These are phyloP conservation scores for Aureoboletus auriporus DNA, from an alignment of 768 basidiomycete genomes.

Conservation along the genomic window DNA sequence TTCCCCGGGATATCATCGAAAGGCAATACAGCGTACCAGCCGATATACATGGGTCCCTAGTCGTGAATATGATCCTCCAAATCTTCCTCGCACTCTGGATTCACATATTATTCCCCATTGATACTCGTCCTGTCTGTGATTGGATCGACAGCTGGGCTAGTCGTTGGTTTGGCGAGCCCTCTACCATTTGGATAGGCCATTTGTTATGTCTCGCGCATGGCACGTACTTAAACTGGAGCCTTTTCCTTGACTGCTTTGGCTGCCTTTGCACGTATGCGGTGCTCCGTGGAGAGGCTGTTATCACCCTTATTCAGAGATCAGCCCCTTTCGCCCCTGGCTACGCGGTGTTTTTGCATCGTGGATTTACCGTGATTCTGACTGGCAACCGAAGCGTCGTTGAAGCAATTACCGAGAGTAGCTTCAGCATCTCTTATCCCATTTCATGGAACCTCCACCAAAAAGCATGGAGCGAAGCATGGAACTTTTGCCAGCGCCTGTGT, in stretches of 20 bases:
- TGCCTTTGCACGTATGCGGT: background rate
- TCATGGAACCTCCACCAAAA: background rate
- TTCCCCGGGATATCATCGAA: background rate
- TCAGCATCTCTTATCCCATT: background rate
- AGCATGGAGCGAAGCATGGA: background rate
- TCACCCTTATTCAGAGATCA: slow-evolving; percentile 3
- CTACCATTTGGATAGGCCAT: background rate
- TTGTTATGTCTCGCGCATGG: background rate
- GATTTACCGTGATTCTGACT: background rate
- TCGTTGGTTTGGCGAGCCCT: background rate
- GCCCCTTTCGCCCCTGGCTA: background rate
- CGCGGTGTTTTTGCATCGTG: slow-evolving; percentile 2
- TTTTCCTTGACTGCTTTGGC: background rate
- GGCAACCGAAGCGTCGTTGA: slow-evolving; percentile 3
- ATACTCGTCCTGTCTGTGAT: background rate
- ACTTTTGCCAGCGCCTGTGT: background rate
- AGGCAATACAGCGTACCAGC: slow-evolving; percentile 2
- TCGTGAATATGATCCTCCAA: background rate
- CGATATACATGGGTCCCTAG: background rate
- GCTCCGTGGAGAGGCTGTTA: background rate
- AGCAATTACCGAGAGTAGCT: slow-evolving; percentile 2
- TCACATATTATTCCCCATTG: background rate
- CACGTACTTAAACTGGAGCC: background rate
- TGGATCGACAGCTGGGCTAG: background rate
- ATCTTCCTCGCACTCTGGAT: background rate